Base-by-base conservation (phyloP, 192 early-diverging fungal species). In the Spinellus fusiger region DNA sequence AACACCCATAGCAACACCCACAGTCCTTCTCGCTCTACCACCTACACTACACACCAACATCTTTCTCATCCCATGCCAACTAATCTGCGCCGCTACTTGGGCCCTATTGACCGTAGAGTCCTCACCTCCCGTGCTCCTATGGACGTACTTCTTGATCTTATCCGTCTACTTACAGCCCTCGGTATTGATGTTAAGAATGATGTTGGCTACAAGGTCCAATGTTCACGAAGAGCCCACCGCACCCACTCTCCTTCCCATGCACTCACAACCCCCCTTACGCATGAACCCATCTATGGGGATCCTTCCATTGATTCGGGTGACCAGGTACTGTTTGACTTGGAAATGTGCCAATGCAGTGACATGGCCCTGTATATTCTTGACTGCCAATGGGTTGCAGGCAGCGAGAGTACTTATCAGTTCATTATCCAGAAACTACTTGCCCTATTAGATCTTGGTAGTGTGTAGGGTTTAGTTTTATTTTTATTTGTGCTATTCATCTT, bases 301-400 rank as follows among this genome's bases (percentile, higher is more conserved):
- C 65, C 72, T 31, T 31, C 68, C 3, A 59, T 77, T 34, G 82
- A 84, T 46, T 69, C 66, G 2, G 83, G 86, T 27, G 89, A 88
- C 29, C 91, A 94, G 72, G 81, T 97, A 23, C 82, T 84, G 44
- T 85, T 95, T 72, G 78, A 83, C 4, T 82, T 97, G 28, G 92
- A 94, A 77, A 69, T 97, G 31, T 92, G 92, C 68, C 81, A 82
- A 64, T 88, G 95, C 70, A 90, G 91, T 77, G 93, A 95, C 63
- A 63, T 97, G 29, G 80, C 80, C 22, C 65, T 90, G 23, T 88
- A 86, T 49, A 86, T 84, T 31, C 85, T 90, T 33, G 83, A 86
- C 56, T 69, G 88, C 32, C 80, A 80, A 16, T 79, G 82, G 5
- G 74, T 84, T 60, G 80, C 80, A 59, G 88, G 86, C 33, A 88